Evolutionary conservation across 768 basidiomycete species (phyloP).

Genomic region (Tremella yokohamensis): DNA sequence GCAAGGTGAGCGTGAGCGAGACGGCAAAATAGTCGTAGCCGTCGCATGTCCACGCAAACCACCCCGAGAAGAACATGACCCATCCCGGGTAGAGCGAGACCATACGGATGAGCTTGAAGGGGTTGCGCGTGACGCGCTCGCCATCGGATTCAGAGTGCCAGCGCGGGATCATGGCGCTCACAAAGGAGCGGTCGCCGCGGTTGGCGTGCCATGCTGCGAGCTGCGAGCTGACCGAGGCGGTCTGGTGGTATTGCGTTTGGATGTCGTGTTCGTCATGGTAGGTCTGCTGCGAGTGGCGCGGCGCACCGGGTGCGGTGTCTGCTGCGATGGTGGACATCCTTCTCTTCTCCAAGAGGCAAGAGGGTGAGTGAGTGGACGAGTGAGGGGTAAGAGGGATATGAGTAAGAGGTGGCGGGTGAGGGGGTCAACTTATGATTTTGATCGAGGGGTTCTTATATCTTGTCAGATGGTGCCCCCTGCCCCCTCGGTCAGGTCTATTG

Average conservation of each 20-base stretch:
- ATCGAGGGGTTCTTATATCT: too few relatives aligned
- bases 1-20: constrained; percentile 47
- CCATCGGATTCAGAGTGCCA: constrained; percentile 12
- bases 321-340: too few relatives aligned
- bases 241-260: not conserved
- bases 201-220: constrained; percentile 40
- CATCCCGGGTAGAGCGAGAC: constrained; percentile 41
- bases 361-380: too few relatives aligned
- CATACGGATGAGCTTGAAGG: constrained; percentile 42
- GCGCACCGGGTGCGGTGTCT: too few relatives aligned
- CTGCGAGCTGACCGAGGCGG: constrained; percentile 28
- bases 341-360: too few relatives aligned
- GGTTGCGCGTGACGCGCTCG: constrained; percentile 38
- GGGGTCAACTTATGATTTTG: too few relatives aligned
- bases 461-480: too few relatives aligned
- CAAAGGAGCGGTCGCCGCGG: constrained; percentile 35
- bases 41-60: constrained; percentile 83
- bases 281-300: not conserved
- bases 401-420: too few relatives aligned
- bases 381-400: too few relatives aligned
- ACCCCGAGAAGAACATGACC: constrained; percentile 52
- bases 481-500: too few relatives aligned
- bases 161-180: constrained; percentile 33
- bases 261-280: constrained; percentile 1
- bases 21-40: constrained; percentile 82